Conservation (phyloP, 2,329 filamentous ascomycete genomes). For the Cladosporium sp. region DNA sequence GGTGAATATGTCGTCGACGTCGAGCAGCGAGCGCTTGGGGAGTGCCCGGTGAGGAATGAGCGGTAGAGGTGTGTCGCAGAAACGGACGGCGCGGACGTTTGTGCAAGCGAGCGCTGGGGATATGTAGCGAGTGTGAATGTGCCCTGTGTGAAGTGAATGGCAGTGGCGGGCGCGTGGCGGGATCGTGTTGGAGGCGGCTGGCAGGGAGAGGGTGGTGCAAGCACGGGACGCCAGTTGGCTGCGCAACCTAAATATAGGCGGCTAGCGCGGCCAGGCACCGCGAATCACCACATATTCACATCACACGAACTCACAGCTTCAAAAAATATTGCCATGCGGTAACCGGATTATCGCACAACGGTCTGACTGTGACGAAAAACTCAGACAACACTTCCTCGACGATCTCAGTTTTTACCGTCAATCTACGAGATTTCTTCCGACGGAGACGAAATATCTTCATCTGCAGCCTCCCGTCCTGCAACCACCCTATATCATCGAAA, state of each 20-base stretch:
- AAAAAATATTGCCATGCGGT: background rate
- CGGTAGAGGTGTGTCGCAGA: slow-evolving; percentile 9
- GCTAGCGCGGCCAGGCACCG: background rate
- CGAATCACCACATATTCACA: background rate
- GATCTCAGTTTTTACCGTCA: background rate
- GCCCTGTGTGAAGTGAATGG: background rate
- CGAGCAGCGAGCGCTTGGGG: background rate
- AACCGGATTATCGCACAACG: background rate
- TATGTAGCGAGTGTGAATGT: slow-evolving; percentile 12
- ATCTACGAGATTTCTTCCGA: background rate
- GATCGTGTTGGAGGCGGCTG: background rate
- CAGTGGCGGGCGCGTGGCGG: background rate
- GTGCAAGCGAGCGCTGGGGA: slow-evolving; percentile 2
- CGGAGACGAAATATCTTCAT: background rate
- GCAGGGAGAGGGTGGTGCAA: background rate
- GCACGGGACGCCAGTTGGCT: background rate
- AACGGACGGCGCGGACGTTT: slow-evolving; percentile 1
- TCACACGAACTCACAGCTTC: background rate
- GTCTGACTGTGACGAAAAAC: background rate
- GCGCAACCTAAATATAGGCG: slow-evolving; percentile 1
- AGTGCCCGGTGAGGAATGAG: background rate
- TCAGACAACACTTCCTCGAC: background rate
- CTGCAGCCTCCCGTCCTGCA: background rate
- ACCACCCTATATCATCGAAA: background rate
- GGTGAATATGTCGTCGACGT: background rate